Evolutionary conservation across 495 filamentous ascomycete species (phyloP).

Genomic region (Ascobolus immersus): DNA sequence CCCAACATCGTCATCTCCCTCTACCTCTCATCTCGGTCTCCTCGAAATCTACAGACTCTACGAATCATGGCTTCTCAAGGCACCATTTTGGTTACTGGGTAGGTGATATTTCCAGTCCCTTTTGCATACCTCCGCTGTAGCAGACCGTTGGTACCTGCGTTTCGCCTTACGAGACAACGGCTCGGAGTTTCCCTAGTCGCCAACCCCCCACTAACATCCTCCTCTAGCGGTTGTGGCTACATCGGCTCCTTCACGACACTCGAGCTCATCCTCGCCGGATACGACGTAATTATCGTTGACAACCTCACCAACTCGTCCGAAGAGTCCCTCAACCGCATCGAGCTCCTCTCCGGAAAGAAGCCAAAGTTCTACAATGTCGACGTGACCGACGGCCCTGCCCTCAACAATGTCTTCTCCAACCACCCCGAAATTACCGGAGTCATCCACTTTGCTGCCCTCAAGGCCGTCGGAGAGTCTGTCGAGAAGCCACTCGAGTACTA

Average conservation of each 20-base stretch:
- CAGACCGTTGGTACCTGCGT: slow-evolving; percentile 4
- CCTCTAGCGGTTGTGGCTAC: slow-evolving; percentile 73
- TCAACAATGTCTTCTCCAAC: slow-evolving; percentile 69
- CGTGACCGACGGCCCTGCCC: slow-evolving; percentile 54
- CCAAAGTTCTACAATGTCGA: slow-evolving; percentile 68
- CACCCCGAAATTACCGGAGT: slow-evolving; percentile 90
- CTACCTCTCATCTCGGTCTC: slow-evolving; percentile 1
- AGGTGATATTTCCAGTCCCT: slow-evolving; percentile 18
- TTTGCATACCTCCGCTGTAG: slow-evolving; percentile 3
- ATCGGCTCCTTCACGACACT: slow-evolving; percentile 94
- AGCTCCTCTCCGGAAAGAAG: slow-evolving; percentile 71
- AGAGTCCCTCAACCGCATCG: slow-evolving; percentile 74
- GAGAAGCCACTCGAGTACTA: slow-evolving; percentile 97
- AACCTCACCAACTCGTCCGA: slow-evolving; percentile 85
- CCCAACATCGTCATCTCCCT: slow-evolving; percentile 1
- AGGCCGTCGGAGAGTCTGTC: slow-evolving; percentile 89
- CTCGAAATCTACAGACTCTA: too few relatives aligned
- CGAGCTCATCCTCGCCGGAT: slow-evolving; percentile 72
- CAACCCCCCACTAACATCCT: slow-evolving; percentile 4
- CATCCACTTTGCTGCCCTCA: slow-evolving; percentile 93
- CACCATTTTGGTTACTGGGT: slow-evolving; percentile 81
- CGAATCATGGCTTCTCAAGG: slow-evolving; percentile 41
- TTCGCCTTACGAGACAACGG: neutral
- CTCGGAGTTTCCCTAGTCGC: slow-evolving; percentile 4
- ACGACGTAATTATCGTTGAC: slow-evolving; percentile 88